A percentile compares a stretch with the other conserved stretches of the same genome.
Conservation (phyloP, 345 rosid genomes). For the Eucalyptus fibrosa region DNA sequence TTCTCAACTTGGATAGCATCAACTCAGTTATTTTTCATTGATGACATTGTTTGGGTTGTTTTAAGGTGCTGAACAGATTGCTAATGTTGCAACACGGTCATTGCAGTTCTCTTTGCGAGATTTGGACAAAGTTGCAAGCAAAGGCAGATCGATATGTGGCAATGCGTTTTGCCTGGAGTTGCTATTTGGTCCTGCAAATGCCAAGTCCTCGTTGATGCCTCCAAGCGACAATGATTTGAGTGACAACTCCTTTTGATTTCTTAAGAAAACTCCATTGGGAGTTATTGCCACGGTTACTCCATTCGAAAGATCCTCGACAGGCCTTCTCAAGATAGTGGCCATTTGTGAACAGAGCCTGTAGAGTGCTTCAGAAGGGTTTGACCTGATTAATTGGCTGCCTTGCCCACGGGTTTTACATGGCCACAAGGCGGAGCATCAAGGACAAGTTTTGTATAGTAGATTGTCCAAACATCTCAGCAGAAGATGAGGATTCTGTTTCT, state of each 20-base stretch:
- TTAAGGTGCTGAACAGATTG: not conserved
- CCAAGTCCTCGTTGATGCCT: conserved; percentile 1
- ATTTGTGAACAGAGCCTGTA: not conserved
- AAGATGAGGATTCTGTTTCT: not conserved
- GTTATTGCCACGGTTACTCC: not conserved
- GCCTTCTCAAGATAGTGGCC: not conserved
- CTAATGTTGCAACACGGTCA: not conserved
- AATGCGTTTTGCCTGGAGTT: conserved; percentile 74
- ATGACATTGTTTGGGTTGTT: not conserved
- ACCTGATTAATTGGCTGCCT: not conserved
- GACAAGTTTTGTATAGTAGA: conserved; percentile 3
- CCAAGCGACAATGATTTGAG: not conserved
- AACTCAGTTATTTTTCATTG: not conserved
- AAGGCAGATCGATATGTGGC: conserved; percentile 67
- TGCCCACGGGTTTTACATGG: not conserved
- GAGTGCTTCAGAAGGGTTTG: not conserved
- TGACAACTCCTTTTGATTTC: not conserved
- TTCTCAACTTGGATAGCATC: not conserved
- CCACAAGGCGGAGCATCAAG: not conserved
- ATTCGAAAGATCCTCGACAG: not conserved
- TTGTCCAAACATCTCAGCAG: not conserved
- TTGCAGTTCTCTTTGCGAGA: conserved; percentile 48
- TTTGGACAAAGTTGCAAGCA: conserved; percentile 70
- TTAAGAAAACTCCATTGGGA: not conserved
- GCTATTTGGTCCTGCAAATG: conserved; percentile 67